phyloP scores from a whole-genome alignment of 2,329 filamentous ascomycete genomes.

The Calonectria pauciramosa region DNA sequence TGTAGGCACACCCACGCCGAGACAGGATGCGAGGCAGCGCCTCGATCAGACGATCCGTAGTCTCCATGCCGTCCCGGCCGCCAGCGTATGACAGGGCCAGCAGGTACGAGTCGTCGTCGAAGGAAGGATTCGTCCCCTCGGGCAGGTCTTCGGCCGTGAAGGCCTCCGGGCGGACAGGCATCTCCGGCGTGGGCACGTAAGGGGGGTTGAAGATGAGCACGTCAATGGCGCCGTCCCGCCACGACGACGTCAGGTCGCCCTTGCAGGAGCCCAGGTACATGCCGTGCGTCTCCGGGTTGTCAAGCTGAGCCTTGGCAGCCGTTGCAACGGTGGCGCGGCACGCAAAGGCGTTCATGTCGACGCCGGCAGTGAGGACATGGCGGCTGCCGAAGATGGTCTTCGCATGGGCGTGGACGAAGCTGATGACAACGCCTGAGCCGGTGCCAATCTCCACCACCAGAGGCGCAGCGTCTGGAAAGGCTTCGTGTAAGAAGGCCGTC shows the following conservation, averaged over 20 bases:
- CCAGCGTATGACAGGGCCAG: constrained; percentile 91
- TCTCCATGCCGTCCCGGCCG: constrained; percentile 93
- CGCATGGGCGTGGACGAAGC: constrained; percentile 86
- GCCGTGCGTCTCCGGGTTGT: constrained; percentile 55
- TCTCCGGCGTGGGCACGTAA: constrained; percentile 87
- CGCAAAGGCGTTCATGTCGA: constrained; percentile 89
- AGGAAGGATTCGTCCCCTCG: constrained; percentile 59
- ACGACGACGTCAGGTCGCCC: constrained; percentile 76
- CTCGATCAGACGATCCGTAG: constrained; percentile 83
- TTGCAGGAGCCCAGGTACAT: constrained; percentile 76
- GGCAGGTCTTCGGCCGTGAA: constrained; percentile 43
- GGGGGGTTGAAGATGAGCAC: constrained; percentile 97
- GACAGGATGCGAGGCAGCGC: constrained; percentile 76
- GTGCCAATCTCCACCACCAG: constrained; percentile 89
- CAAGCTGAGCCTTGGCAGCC: constrained; percentile 61
- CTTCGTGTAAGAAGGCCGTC: constrained; percentile 74
- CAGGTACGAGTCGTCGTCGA: constrained; percentile 86
- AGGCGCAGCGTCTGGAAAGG: constrained; percentile 70
- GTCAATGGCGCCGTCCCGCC: constrained; percentile 75
- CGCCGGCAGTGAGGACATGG: constrained; percentile 78
- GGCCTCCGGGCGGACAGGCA: constrained; percentile 68
- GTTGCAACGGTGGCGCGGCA: constrained; percentile 83
- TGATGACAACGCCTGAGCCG: constrained; percentile 94
- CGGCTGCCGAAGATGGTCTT: constrained; percentile 78
- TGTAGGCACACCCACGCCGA: constrained; percentile 83